phyloP scores from a whole-genome alignment of 2,329 filamentous ascomycete species.

The Sclerotinia sclerotiorum region DNA sequence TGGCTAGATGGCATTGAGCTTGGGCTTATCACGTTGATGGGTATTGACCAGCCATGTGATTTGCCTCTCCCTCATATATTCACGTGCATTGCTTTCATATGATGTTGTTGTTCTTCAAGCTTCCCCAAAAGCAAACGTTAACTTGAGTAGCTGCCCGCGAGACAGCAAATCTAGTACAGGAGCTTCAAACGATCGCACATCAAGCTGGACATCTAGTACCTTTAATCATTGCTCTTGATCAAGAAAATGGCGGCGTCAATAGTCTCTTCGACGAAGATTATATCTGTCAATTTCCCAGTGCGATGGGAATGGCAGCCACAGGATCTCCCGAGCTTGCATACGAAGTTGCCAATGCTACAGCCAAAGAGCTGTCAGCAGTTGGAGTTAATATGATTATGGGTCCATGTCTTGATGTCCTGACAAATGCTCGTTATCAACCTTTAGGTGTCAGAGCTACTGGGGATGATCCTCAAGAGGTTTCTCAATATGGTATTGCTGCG shows the following conservation, averaged over 20 bases:
- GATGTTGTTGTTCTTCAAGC: neutral
- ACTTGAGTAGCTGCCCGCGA: slow-evolving; percentile 74
- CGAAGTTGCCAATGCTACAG: slow-evolving; percentile 88
- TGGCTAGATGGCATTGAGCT: neutral
- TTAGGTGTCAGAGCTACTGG: slow-evolving; percentile 86
- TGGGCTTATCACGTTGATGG: neutral
- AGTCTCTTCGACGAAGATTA: slow-evolving; percentile 94
- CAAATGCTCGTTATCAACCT: slow-evolving; percentile 87
- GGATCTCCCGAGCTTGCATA: slow-evolving; percentile 83
- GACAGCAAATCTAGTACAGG: slow-evolving; percentile 81
- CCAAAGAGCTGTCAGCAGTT: slow-evolving; percentile 86
- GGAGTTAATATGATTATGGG: slow-evolving; percentile 96
- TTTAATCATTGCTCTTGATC: slow-evolving; percentile 85
- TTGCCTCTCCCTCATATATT: slow-evolving; percentile 4
- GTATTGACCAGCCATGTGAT: neutral
- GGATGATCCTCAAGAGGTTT: slow-evolving; percentile 93
- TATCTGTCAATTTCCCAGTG: slow-evolving; percentile 93
- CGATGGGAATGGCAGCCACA: slow-evolving; percentile 94
- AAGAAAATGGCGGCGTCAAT: slow-evolving; percentile 98
- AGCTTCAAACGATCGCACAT: slow-evolving; percentile 88
- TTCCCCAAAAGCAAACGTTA: slow-evolving; percentile 26
- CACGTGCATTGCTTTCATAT: slow-evolving; percentile 3
- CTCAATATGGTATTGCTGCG: slow-evolving; percentile 84
- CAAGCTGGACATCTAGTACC: slow-evolving; percentile 88
- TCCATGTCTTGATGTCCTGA: slow-evolving; percentile 89